Conservation (phyloP, 306 rosid species). For the Cicer cuneatum region DNA sequence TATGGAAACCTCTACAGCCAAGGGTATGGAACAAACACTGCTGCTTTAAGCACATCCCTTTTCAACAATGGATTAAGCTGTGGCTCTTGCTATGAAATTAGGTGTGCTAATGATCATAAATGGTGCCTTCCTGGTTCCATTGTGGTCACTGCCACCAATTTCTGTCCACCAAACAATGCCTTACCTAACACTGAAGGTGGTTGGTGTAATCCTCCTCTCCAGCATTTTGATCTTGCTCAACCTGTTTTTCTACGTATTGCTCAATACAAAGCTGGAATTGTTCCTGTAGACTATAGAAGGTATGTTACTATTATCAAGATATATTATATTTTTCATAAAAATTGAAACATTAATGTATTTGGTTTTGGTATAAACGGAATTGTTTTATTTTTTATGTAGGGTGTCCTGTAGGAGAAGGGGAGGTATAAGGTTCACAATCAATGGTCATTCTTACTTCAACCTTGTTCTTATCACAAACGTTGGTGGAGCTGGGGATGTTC, state of each 20-base stretch:
- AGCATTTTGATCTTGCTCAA: slow-evolving; percentile 94
- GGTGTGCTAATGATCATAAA: slow-evolving; percentile 65
- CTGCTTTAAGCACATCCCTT: slow-evolving; percentile 93
- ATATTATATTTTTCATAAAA: neutral
- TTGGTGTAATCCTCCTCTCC: slow-evolving; percentile 98
- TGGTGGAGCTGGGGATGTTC: slow-evolving; percentile 97
- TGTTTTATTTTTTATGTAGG: slow-evolving; percentile 53
- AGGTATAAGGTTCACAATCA: slow-evolving; percentile 89
- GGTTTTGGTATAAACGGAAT: neutral
- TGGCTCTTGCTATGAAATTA: slow-evolving; percentile 90
- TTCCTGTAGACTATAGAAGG: slow-evolving; percentile 88
- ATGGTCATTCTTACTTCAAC: slow-evolving; percentile 96
- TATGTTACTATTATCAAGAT: neutral
- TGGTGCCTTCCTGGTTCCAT: slow-evolving; percentile 97
- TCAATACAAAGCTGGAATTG: slow-evolving; percentile 86
- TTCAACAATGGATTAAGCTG: slow-evolving; percentile 93
- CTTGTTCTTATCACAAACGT: slow-evolving; percentile 89
- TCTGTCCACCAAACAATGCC: slow-evolving; percentile 96
- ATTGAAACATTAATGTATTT: neutral
- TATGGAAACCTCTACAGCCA: slow-evolving; percentile 96
- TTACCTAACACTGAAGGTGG: slow-evolving; percentile 90
- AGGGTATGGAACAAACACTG: slow-evolving; percentile 96
- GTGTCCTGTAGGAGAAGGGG: slow-evolving; percentile 83
- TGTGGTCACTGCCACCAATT: slow-evolving; percentile 93
- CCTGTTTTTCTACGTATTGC: slow-evolving; percentile 96